phyloP scores from a whole-genome alignment of 2,329 filamentous ascomycete genomes.

The Lecanicillium sp. region DNA sequence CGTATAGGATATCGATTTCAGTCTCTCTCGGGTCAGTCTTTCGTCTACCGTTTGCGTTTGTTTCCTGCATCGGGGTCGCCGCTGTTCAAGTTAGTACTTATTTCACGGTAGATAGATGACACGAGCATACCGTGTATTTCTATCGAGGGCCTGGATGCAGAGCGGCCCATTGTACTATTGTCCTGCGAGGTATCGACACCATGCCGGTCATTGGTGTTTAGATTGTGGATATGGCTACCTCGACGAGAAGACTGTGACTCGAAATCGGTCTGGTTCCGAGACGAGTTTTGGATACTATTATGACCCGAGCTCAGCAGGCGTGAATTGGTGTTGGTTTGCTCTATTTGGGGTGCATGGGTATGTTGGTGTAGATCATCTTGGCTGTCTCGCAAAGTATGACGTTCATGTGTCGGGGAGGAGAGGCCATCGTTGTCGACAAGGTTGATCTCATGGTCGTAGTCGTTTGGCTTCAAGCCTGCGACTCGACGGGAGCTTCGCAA shows the following conservation, averaged over 20 bases:
- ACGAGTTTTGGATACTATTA: background rate
- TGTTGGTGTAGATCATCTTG: no score
- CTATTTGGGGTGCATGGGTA: slow-evolving; percentile 7
- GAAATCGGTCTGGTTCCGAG: background rate
- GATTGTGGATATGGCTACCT: no score
- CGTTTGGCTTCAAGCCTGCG: slow-evolving; percentile 44
- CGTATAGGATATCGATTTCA: slow-evolving; percentile 82
- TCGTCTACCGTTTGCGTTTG: slow-evolving; percentile 26
- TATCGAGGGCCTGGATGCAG: slow-evolving; percentile 21
- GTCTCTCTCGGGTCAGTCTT: slow-evolving; percentile 34
- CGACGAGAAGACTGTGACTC: background rate
- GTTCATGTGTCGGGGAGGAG: slow-evolving; percentile 2
- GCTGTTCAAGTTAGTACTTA: slow-evolving; percentile 21
- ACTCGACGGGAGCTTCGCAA: slow-evolving; percentile 46
- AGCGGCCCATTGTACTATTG: slow-evolving; percentile 10
- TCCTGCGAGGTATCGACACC: no score
- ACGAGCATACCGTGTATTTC: slow-evolving; percentile 23
- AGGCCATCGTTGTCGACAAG: slow-evolving; percentile 50
- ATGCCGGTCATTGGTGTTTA: no score
- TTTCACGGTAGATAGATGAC: background rate
- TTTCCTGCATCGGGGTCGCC: slow-evolving; percentile 11
- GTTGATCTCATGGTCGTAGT: slow-evolving; percentile 64
- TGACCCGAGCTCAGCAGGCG: slow-evolving; percentile 8
- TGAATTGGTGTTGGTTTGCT: slow-evolving; percentile 8
- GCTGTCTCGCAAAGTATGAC: background rate